These are phyloP conservation scores for Aspergillus sparsus DNA, from an alignment of 495 filamentous ascomycete genomes.

Conservation along the genomic window DNA sequence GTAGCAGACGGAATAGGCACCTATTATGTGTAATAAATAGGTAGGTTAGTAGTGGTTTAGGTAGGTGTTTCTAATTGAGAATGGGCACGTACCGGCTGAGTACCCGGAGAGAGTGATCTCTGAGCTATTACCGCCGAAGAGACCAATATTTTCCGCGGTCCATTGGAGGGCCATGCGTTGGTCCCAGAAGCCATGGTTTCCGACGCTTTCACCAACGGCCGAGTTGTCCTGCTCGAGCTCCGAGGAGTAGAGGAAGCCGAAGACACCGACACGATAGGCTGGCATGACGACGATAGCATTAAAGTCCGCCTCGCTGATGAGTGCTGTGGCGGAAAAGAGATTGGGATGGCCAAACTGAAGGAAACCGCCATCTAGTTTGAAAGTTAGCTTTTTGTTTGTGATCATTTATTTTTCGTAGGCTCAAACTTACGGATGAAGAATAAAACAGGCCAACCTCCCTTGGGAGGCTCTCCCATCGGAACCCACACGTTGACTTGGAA, in stretches of 20 bases:
- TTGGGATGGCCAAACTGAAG: conserved; percentile 58
- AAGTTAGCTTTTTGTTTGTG: conserved; percentile 3
- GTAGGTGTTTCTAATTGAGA: neutral
- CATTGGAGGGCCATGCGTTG: conserved; percentile 65
- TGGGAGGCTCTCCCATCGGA: conserved; percentile 36
- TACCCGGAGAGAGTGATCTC: conserved; percentile 67
- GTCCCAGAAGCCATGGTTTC: conserved; percentile 72
- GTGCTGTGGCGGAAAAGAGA: conserved; percentile 44
- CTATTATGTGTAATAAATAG: conserved; percentile 27
- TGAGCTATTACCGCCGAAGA: conserved; percentile 62
- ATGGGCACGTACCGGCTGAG: conserved; percentile 50
- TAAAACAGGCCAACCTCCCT: conserved; percentile 47
- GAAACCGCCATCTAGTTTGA: conserved; percentile 54
- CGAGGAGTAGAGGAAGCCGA: conserved; percentile 64
- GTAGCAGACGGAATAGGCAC: conserved; percentile 64
- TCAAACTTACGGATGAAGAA: conserved; percentile 44
- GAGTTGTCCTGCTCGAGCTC: conserved; percentile 56
- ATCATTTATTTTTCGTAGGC: neutral
- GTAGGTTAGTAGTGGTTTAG: neutral
- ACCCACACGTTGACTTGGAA: conserved; percentile 49
- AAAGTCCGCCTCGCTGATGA: conserved; percentile 51
- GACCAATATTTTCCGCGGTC: conserved; percentile 59
- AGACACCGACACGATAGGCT: conserved; percentile 66
- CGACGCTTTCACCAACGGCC: conserved; percentile 35
- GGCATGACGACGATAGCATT: conserved; percentile 63